Conservation (phyloP, 768 basidiomycete species). For the Infundibulicybe gibba region DNA sequence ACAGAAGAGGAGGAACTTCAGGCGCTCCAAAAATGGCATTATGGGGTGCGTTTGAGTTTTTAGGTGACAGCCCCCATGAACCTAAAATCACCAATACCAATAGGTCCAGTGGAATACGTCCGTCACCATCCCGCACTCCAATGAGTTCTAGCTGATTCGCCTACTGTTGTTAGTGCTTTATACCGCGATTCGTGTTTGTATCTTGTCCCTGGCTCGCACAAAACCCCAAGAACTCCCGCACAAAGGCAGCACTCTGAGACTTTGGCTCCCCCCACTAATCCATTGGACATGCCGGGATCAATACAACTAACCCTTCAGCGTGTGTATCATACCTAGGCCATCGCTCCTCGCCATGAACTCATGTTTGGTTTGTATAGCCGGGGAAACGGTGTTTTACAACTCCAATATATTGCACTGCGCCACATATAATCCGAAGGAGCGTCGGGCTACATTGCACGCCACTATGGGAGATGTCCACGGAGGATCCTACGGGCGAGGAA, state of each 20-base stretch:
- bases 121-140: constrained; percentile 13
- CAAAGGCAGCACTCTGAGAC: constrained; percentile 57
- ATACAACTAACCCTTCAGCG: constrained; percentile 52
- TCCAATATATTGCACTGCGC: constrained; percentile 78
- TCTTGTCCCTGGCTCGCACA: constrained; percentile 70
- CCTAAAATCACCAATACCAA: neutral
- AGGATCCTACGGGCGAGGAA: constrained; percentile 64
- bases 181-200: constrained; percentile 68
- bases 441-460: constrained; percentile 68
- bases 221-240: constrained; percentile 44
- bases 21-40: constrained; percentile 56
- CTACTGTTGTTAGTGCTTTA: constrained; percentile 50
- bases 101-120: constrained; percentile 85
- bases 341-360: neutral
- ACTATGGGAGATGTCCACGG: constrained; percentile 62
- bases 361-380: constrained; percentile 35
- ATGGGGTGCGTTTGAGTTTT: constrained; percentile 56
- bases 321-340: constrained; percentile 23
- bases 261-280: constrained; percentile 47
- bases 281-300: constrained; percentile 68
- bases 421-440: constrained; percentile 45
- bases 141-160: neutral
- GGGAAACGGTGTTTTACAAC: constrained; percentile 80
- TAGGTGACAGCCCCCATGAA: neutral
- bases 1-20: constrained; percentile 54